Conservation (phyloP, 1,284 basidiomycete species). For the Pisolithus thermaeus region DNA sequence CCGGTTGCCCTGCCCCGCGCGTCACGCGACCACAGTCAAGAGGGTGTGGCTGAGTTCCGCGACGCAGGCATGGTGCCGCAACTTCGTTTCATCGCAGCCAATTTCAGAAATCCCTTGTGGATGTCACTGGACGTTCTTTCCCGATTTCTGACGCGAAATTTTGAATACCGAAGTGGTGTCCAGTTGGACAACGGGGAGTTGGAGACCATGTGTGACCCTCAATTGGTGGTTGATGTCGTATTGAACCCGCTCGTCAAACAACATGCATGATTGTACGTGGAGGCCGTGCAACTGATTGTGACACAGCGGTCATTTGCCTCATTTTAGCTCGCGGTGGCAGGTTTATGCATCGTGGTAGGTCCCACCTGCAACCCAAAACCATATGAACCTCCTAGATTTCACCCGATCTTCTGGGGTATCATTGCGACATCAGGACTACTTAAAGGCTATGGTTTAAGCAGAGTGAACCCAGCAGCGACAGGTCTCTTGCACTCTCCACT, state of each 20-base stretch:
- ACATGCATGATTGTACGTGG: not conserved
- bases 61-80: not conserved
- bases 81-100: not conserved
- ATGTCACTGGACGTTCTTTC: not conserved
- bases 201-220: not conserved
- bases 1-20: too few relatives aligned
- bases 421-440: constrained; percentile 15
- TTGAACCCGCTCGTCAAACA: not conserved
- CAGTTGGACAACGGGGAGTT: not conserved
- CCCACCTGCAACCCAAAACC: not conserved
- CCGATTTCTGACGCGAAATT: not conserved
- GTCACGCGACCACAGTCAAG: too few relatives aligned
- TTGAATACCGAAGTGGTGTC: not conserved
- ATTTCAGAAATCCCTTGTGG: not conserved
- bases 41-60: too few relatives aligned
- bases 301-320: not conserved
- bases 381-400: not conserved
- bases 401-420: constrained; percentile 1
- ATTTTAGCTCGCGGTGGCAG: not conserved
- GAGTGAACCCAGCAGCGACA: not conserved
- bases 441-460: constrained; percentile 13
- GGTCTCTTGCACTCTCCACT: constrained; percentile 1
- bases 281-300: not conserved
- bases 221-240: not conserved
- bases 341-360: not conserved